Conservation (phyloP, 805 yeast genomes). For the Nakazawaea siamensis region DNA sequence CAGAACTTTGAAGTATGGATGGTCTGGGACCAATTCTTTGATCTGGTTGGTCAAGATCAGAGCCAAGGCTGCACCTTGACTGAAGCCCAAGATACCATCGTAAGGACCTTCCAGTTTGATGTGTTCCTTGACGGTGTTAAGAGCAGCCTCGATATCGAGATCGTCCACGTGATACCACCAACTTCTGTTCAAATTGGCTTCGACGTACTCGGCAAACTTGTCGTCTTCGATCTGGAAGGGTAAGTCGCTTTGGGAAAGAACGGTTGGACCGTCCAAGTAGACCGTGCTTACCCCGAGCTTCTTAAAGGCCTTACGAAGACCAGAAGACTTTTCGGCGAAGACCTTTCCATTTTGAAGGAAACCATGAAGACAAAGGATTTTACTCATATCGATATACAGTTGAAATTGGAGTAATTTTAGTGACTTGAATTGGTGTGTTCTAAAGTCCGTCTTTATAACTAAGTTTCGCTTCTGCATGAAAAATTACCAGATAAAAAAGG, state of each 20-base stretch:
- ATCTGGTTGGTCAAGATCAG: slow-evolving; percentile 55
- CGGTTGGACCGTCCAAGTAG: slow-evolving; percentile 64
- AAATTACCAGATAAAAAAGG: no score
- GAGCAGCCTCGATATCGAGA: slow-evolving; percentile 37
- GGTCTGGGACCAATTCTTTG: slow-evolving; percentile 34
- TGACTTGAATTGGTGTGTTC: no score
- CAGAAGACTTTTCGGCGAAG: slow-evolving; percentile 76
- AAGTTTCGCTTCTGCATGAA: no score
- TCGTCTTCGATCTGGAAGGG: slow-evolving; percentile 50
- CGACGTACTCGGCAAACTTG: slow-evolving; percentile 34
- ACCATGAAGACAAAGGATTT: slow-evolving; percentile 72
- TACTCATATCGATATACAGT: no score
- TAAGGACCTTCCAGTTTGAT: slow-evolving; percentile 60
- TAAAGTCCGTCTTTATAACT: no score
- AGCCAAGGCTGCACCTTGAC: slow-evolving; percentile 80
- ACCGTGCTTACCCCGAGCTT: slow-evolving; percentile 50
- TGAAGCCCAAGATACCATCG: slow-evolving; percentile 74
- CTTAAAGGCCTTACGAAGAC: slow-evolving; percentile 59
- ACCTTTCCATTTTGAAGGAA: slow-evolving; percentile 65
- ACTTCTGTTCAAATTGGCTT: slow-evolving; percentile 36
- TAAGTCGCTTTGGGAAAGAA: slow-evolving; percentile 48
- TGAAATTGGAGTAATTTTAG: no score
- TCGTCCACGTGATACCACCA: slow-evolving; percentile 65
- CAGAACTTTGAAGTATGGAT: slow-evolving; percentile 52
- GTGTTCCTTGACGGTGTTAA: slow-evolving; percentile 37